These are phyloP conservation scores for Neofusicoccum parvum DNA, from an alignment of 2,329 filamentous ascomycete species.

Conservation along the genomic window DNA sequence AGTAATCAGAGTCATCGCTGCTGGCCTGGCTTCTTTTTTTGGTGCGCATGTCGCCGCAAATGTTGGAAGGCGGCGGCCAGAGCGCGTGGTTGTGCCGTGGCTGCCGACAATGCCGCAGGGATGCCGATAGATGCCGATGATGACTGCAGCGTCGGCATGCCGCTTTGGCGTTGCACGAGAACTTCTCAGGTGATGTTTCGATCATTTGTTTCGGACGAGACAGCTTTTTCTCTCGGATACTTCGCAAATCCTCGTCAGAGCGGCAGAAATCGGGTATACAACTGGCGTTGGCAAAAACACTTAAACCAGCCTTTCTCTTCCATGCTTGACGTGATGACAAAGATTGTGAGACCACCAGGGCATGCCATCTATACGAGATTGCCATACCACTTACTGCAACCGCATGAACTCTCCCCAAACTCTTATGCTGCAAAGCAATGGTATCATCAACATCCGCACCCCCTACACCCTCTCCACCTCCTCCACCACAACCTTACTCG, in stretches of 20 bases:
- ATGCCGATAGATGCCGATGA: conserved; percentile 10
- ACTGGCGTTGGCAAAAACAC: no score
- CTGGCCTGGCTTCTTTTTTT: background rate
- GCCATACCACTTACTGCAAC: no score
- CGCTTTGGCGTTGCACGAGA: background rate
- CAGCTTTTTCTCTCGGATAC: no score
- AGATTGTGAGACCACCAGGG: no score
- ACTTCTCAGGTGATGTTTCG: no score
- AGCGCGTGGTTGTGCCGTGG: background rate
- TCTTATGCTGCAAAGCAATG: background rate
- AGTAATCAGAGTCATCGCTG: background rate
- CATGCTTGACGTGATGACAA: no score
- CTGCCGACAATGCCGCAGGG: conserved; percentile 1
- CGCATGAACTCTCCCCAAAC: background rate
- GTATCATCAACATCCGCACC: background rate
- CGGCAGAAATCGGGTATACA: no score
- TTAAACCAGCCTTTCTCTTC: no score
- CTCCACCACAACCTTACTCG: conserved; percentile 6
- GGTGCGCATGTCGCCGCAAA: background rate
- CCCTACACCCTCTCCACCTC: conserved; percentile 5
- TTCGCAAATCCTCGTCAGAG: no score
- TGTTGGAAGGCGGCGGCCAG: background rate
- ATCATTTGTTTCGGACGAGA: background rate
- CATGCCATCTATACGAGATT: no score
- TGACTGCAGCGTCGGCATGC: background rate